Evolutionary conservation across 2,329 filamentous ascomycete species (phyloP), one percentile per base, ranked within the genome.

Genomic region (Sporothrix schenckii): DNA sequence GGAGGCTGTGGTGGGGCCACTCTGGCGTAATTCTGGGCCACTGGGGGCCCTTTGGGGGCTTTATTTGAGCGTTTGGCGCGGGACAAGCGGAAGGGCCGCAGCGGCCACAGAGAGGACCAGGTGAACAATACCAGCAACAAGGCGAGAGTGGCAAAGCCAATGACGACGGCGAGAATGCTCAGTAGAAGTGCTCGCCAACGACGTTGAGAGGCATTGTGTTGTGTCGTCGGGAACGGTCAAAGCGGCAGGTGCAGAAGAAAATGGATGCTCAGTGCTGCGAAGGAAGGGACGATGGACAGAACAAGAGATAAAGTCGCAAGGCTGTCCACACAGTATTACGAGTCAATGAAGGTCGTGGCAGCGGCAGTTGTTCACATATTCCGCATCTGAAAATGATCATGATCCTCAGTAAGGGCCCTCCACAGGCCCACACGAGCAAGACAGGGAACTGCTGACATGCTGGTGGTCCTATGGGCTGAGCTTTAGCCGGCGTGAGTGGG

Each of bases 1-100:
- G 27, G 49, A 52, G 54, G 63, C 63, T 53, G 41, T 66, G 63
- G 63, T 66, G 63, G 63, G 61, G 61, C 61, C 61, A 30, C 30
- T 24, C n/a, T 44, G 56, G 34, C 39, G 56, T 44, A 44, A 13
- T 41, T 41, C 19, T 60, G 56, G 30, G 54, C 39, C 54, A 13
- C 41, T 44, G 44, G 10, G 44, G 58, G 34, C 39, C 24, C 7
- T 16, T 58, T 58, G 11, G 58, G 19, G 56, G 56, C 56, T 16
- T 27, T 49, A 24, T 21, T 30, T 24, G 60, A n/a, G 61, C 44
- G 61, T 63, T 47, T 63, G 47, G 61, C 16, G 61, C 61, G 44
- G 61, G 44, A 66, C 61, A 52, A 39, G 61, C 44, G 61, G 44
- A 34, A 66, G 60, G 61, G 44, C 27, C 61, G 24, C 34, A 39